These are phyloP conservation scores for Caulochytrium protostelioides DNA, from an alignment of 371 early-diverging fungal genomes.

Conservation along the genomic window DNA sequence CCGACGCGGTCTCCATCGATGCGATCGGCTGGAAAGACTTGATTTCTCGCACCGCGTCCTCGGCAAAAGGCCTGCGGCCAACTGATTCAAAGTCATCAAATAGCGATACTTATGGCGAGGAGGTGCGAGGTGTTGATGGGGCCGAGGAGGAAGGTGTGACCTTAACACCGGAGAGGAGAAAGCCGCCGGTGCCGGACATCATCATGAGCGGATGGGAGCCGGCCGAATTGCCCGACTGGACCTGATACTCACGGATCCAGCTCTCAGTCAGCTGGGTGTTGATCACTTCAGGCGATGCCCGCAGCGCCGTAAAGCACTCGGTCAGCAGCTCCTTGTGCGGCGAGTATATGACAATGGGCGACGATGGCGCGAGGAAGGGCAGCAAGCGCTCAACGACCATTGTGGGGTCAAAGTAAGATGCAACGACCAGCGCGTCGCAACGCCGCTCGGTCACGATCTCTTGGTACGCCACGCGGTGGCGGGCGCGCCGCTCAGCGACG, in stretches of 20 bases:
- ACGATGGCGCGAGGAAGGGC: conserved; percentile 49
- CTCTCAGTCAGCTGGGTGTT: conserved; percentile 67
- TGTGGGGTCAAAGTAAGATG: conserved; percentile 45
- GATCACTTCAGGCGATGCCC: conserved; percentile 40
- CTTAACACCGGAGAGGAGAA: no score
- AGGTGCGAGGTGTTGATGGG: no score
- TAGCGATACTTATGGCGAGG: no score
- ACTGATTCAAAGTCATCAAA: no score
- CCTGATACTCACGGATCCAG: conserved; percentile 78
- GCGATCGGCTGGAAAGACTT: no score
- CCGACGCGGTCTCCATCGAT: no score
- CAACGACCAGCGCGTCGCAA: conserved; percentile 48
- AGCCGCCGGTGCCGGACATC: conserved; percentile 66
- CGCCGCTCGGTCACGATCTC: conserved; percentile 6
- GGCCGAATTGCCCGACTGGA: conserved; percentile 33
- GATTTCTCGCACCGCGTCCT: no score
- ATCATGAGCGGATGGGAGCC: conserved; percentile 88
- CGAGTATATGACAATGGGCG: conserved; percentile 66
- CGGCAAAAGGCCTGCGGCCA: no score
- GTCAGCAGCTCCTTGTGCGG: conserved; percentile 57
- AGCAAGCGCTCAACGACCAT: conserved; percentile 42
- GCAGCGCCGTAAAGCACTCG: conserved; percentile 44
- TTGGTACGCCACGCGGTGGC: conserved; percentile 9
- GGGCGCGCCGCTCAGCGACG: conserved; percentile 10
- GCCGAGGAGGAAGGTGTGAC: no score